Conservation (phyloP, 1,139 yeast species). For the Geotrichum australiense region DNA sequence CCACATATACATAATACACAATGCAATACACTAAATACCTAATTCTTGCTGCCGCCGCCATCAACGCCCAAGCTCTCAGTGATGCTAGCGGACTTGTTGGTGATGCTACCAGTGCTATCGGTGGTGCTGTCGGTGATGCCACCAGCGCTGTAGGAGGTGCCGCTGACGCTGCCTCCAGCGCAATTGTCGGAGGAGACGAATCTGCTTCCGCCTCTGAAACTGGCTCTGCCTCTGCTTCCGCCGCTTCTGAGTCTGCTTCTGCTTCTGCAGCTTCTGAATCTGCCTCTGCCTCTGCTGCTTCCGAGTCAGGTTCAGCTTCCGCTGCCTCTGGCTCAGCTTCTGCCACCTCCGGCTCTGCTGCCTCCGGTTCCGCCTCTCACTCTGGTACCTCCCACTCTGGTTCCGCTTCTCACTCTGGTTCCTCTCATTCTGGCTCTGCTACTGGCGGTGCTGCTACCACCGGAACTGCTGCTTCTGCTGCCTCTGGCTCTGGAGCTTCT, state of each 20-base stretch:
- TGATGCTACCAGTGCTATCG: conserved; percentile 1
- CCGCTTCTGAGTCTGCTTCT: conserved; percentile 1
- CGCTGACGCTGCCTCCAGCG: conserved; percentile 2
- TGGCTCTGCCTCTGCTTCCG: conserved; percentile 3
- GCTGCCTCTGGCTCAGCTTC: conserved; percentile 3
- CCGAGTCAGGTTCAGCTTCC: conserved; percentile 1
- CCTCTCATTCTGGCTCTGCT: conserved; percentile 3
- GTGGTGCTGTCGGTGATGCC: conserved; percentile 4
- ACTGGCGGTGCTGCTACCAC: conserved; percentile 4
- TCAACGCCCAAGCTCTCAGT: conserved; percentile 7
- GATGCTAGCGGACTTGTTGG: background rate
- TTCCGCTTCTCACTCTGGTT: background rate
- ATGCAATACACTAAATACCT: conserved; percentile 5
- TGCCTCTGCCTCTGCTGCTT: conserved; percentile 1
- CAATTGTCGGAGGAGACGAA: background rate
- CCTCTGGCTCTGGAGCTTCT: conserved; percentile 1
- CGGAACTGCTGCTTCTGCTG: conserved; percentile 1
- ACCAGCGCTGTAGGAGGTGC: conserved; percentile 4
- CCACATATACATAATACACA: background rate
- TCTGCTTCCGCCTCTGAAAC: conserved; percentile 4
- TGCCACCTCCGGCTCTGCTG: conserved; percentile 1
- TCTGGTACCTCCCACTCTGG: background rate
- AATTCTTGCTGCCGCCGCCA: conserved; percentile 9
- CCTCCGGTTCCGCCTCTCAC: background rate
- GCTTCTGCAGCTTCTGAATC: conserved; percentile 1